These are phyloP conservation scores for Jatropha curcas DNA, from an alignment of 345 rosid species.

Conservation along the genomic window DNA sequence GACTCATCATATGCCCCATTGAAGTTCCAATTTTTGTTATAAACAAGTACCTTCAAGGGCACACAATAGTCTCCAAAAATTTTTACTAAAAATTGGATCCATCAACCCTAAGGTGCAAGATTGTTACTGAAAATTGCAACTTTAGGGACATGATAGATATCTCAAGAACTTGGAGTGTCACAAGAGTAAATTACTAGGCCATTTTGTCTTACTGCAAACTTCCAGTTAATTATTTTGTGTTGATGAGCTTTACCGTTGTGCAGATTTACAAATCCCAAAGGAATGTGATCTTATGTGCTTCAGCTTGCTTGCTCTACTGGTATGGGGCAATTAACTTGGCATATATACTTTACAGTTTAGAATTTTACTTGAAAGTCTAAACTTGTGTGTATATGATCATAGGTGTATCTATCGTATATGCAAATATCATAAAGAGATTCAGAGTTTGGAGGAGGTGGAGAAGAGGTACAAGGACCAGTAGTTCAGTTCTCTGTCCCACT, in stretches of 20 bases:
- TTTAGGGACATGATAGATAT: too few species aligned
- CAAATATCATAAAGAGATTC: constrained; percentile 69
- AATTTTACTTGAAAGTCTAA: not conserved
- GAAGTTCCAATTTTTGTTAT: too few species aligned
- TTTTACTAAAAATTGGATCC: too few species aligned
- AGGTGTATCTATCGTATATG: constrained; percentile 87
- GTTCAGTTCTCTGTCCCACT: not conserved
- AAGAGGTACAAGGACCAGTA: constrained; percentile 70
- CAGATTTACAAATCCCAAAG: constrained; percentile 90
- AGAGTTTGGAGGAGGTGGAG: constrained; percentile 75
- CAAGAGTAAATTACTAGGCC: too few species aligned
- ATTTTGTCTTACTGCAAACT: too few species aligned
- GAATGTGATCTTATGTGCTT: constrained; percentile 70
- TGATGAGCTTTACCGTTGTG: constrained; percentile 12
- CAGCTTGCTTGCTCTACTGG: constrained; percentile 92
- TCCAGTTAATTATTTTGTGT: not conserved
- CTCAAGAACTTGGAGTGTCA: too few species aligned
- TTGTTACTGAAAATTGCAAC: too few species aligned
- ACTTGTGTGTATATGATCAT: constrained; percentile 12
- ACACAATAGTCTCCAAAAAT: too few species aligned
- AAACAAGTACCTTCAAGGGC: too few species aligned
- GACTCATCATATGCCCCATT: too few species aligned
- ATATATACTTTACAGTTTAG: not conserved
- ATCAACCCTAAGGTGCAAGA: too few species aligned
- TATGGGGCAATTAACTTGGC: constrained; percentile 22